phyloP scores from a whole-genome alignment of 805 yeast genomes.

The Isabelozyma pseudorhagii region DNA sequence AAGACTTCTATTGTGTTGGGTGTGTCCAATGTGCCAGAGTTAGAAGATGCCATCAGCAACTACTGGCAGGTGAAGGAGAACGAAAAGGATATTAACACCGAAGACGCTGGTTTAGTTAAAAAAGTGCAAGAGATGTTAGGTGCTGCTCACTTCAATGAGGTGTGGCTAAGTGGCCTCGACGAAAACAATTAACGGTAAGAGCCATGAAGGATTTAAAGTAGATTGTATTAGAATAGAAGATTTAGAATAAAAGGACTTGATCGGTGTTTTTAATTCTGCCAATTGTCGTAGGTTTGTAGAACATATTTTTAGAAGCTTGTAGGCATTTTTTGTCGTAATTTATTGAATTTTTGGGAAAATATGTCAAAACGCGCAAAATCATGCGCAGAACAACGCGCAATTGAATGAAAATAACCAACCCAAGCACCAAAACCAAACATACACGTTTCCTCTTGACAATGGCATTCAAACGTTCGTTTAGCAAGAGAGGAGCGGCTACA shows the following conservation, averaged over 20 bases:
- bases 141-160: slow-evolving; percentile 50
- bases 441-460: slow-evolving; percentile 1
- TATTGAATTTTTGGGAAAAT: too few relatives aligned
- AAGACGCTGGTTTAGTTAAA: slow-evolving; percentile 43
- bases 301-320: too few relatives aligned
- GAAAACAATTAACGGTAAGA: background rate
- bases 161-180: slow-evolving; percentile 53
- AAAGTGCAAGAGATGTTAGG: slow-evolving; percentile 48
- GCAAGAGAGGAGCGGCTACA: background rate
- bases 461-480: slow-evolving; percentile 11
- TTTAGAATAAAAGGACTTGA: background rate
- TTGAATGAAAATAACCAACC: too few relatives aligned
- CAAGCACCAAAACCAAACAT: too few relatives aligned
- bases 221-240: background rate
- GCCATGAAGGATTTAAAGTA: background rate
- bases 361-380: too few relatives aligned
- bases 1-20: slow-evolving; percentile 67
- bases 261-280: too few relatives aligned
- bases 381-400: too few relatives aligned
- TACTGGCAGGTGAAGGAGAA: slow-evolving; percentile 46
- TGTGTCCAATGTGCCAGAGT: slow-evolving; percentile 60
- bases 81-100: slow-evolving; percentile 26
- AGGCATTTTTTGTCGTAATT: too few relatives aligned
- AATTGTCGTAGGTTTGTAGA: too few relatives aligned
- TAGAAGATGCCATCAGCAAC: slow-evolving; percentile 57